A percentile compares a stretch with the other conserved stretches of the same genome.
Evolutionary conservation across 2,329 filamentous ascomycete species (phyloP).

Genomic region (Alternaria sp.): DNA sequence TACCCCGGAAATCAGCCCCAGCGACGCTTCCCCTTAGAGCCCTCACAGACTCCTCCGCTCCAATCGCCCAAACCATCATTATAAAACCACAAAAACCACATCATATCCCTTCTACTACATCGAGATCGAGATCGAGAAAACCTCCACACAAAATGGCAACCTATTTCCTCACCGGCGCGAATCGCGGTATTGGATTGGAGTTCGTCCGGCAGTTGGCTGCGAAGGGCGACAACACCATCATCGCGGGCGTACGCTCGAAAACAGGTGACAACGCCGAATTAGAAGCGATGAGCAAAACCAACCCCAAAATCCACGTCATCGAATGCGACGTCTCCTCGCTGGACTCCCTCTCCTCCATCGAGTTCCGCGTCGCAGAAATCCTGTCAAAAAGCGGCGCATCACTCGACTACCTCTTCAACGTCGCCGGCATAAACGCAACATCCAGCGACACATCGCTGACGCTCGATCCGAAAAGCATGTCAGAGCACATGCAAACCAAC

Average conservation of each 20-base stretch:
- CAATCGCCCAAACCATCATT: slow-evolving; percentile 6
- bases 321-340: slow-evolving; percentile 48
- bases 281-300: slow-evolving; percentile 24
- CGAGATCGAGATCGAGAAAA: background rate
- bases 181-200: slow-evolving; percentile 42
- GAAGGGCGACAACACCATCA: slow-evolving; percentile 44
- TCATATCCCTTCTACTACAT: background rate
- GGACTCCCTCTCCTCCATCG: slow-evolving; percentile 43
- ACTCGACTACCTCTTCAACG: slow-evolving; percentile 52
- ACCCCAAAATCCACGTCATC: slow-evolving; percentile 47
- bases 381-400: slow-evolving; percentile 43
- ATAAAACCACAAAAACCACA: background rate
- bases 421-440: slow-evolving; percentile 52
- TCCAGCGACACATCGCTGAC: slow-evolving; percentile 48
- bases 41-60: slow-evolving; percentile 2
- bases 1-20: background rate
- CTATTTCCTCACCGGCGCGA: slow-evolving; percentile 43
- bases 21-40: background rate
- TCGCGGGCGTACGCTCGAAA: slow-evolving; percentile 49
- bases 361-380: slow-evolving; percentile 43
- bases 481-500: slow-evolving; percentile 54
- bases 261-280: slow-evolving; percentile 37
- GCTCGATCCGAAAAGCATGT: slow-evolving; percentile 47
- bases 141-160: slow-evolving; percentile 31
- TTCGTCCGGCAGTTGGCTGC: slow-evolving; percentile 40